These are phyloP conservation scores for Aureobasidium sp. DNA, from an alignment of 2,329 filamentous ascomycete genomes.

Conservation along the genomic window DNA sequence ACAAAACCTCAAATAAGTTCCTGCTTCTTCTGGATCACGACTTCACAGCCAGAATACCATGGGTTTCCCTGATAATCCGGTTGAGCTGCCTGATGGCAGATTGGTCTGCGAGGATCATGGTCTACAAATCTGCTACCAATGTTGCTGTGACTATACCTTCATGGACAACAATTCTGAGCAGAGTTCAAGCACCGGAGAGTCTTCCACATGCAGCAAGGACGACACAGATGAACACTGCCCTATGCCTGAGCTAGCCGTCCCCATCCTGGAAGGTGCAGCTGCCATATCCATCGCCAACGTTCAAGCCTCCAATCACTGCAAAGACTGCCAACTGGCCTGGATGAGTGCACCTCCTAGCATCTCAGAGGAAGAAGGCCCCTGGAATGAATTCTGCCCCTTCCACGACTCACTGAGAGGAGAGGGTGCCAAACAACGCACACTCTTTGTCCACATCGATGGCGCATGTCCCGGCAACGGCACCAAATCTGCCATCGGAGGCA, in stretches of 20 bases:
- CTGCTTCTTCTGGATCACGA: not conserved
- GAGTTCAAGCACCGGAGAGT: not conserved
- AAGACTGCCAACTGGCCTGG: not conserved
- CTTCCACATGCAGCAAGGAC: not conserved
- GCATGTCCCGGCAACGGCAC: not conserved
- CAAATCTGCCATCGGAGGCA: not conserved
- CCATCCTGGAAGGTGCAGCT: not conserved
- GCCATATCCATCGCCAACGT: not conserved
- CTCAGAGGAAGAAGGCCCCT: not conserved
- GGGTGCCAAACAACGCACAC: not conserved
- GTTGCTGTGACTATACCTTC: not conserved
- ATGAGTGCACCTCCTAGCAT: not conserved
- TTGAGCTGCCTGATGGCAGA: not conserved
- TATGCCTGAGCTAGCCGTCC: not conserved
- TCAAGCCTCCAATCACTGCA: not conserved
- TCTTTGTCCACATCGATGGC: not conserved
- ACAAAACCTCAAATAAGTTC: not conserved
- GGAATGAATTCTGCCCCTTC: not conserved
- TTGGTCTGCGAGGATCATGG: not conserved
- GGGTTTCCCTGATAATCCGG: not conserved
- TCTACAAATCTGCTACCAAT: not conserved
- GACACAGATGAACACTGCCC: too few relatives aligned
- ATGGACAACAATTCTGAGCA: not conserved
- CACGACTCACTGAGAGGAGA: not conserved
- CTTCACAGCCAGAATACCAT: not conserved